Base-by-base conservation (phyloP, 1,284 basidiomycete species). In the Termitomyces sp. region DNA sequence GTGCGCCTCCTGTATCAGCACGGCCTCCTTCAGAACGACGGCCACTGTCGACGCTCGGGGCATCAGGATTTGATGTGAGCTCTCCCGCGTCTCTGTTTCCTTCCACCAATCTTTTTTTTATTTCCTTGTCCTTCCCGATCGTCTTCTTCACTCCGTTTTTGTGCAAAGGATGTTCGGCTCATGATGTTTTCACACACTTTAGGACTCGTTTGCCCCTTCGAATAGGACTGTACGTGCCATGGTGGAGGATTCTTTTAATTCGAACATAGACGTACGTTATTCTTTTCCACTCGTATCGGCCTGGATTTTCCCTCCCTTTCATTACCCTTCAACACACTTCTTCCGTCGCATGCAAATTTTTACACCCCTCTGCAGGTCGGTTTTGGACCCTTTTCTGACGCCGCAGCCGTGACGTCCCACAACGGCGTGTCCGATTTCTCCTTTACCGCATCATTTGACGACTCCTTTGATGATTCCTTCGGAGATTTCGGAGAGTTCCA, bases 401-500 rank as follows among this genome's bases (percentile, higher is more conserved):
- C 81, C 1, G 75, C 81, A 1, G 74, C 75, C 1, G 47, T 45
- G 28, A 7, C 48, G 10, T n/a, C 42, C 31, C 21, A 38, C 24
- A 53, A 46, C 21, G 47, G 42, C 26, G 67, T 15, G 3, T 52
- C 76, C 0, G 70, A 71, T 1, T 88, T 90, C 68, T 78, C 74
- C 1, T 83, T 82, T 65, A 73, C 78, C 1, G 75, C 82, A 0
- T 78, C 78, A 4, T 77, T 81, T 54, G 80, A 83, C 26, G 83
- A 80, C 1, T 80, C 82, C 1, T 86, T 87, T 61, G 84, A 86
- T 41, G 76, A 74, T 24, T 54, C 53, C 3, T 87, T 86, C 63
- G 83, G 83, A 28, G 88, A 90, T 61, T 90, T 92, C 67, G 62
- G 62, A 24, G 90, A 90, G 57, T 92, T 92, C 64, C 88, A 88